Percentiles rank a stretch among this genome's conserved stretches.
phyloP scores from a whole-genome alignment of 1,284 basidiomycete genomes.

The Xerocomus minutiporus region DNA sequence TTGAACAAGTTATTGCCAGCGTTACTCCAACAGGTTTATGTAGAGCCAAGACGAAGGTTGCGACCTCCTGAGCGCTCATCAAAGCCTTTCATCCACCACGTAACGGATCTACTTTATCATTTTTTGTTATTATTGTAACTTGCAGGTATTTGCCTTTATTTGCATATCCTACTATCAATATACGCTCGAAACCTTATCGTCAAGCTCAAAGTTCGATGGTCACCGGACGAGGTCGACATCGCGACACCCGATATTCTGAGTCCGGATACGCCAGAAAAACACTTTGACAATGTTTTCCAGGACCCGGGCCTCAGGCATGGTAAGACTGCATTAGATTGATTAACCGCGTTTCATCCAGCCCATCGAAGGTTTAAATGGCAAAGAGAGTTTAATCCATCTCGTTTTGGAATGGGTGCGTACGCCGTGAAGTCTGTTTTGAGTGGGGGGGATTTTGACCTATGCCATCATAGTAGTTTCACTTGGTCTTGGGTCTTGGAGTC shows the following conservation, averaged over 20 bases:
- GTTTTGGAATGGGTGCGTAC: background rate
- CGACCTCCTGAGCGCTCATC: background rate
- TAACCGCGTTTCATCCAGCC: background rate
- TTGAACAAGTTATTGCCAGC: background rate
- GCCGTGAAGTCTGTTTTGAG: background rate
- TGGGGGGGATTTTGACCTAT: background rate
- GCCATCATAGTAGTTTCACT: background rate
- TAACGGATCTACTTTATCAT: background rate
- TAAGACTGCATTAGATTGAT: background rate
- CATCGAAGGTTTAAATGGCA: background rate
- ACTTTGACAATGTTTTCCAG: background rate
- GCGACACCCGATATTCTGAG: background rate
- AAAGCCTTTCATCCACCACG: background rate
- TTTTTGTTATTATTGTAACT: background rate
- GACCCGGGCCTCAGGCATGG: background rate
- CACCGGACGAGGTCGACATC: background rate
- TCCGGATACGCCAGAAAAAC: background rate
- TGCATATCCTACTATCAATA: background rate
- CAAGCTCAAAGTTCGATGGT: background rate
- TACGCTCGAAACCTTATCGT: background rate
- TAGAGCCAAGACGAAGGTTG: background rate
- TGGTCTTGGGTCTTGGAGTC: background rate
- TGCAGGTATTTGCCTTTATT: background rate
- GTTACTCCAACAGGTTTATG: too few species aligned
- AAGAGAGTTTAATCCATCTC: background rate